Percentiles rank a stretch among this genome's conserved stretches.
Evolutionary conservation across 2,329 filamentous ascomycete species (phyloP).

Genomic region (Fusarium subglutinans): DNA sequence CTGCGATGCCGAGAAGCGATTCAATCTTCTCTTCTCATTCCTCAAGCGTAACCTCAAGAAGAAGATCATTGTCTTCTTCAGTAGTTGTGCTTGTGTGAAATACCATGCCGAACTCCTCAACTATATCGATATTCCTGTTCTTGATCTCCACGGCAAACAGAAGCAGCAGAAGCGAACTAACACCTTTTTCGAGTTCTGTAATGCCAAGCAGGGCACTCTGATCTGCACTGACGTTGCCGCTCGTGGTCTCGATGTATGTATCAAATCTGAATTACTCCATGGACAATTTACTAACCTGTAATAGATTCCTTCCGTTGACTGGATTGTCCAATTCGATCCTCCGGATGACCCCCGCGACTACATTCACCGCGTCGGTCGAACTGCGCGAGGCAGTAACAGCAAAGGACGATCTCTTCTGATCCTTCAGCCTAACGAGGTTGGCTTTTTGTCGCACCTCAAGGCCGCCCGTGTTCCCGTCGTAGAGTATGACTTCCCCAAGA

Average conservation of each 20-base stretch:
- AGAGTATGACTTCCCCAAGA: constrained; percentile 97
- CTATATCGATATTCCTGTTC: constrained; percentile 92
- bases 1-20: constrained; percentile 92
- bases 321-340: constrained; percentile 95
- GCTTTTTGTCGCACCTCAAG: constrained; percentile 91
- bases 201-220: constrained; percentile 80
- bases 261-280: neutral
- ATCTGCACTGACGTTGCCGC: constrained; percentile 98
- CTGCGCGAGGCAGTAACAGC: constrained; percentile 82
- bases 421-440: constrained; percentile 89
- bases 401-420: constrained; percentile 94
- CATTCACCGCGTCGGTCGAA: constrained; percentile 95
- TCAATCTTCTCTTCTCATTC: constrained; percentile 93
- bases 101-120: constrained; percentile 96
- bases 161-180: constrained; percentile 99
- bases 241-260: constrained; percentile 82
- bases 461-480: constrained; percentile 91
- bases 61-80: constrained; percentile 98
- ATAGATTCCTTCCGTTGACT: constrained; percentile 91
- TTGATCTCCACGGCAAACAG: constrained; percentile 91
- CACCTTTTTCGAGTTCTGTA: constrained; percentile 94
- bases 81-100: constrained; percentile 90
- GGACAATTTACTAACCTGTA: constrained; percentile 15
- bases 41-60: constrained; percentile 90
- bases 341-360: constrained; percentile 91